Conservation (phyloP, 139 green algal species). For the Chlamydomonas sphaeroides region DNA sequence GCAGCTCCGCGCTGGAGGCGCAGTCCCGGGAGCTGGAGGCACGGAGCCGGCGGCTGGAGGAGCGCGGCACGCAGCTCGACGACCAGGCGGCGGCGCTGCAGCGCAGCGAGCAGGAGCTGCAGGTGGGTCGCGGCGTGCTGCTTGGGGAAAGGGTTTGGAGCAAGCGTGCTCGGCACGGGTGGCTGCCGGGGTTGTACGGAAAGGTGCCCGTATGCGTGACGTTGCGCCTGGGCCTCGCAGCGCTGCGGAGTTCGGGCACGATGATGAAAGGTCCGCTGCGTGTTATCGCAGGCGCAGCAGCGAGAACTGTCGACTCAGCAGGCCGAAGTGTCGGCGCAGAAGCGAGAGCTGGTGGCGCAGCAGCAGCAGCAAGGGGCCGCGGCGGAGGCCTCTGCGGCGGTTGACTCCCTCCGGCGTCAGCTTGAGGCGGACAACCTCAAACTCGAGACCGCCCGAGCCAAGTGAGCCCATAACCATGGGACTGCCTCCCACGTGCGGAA, state of each 20-base stretch:
- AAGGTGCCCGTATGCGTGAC: too few species aligned
- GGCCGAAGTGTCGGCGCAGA: not conserved
- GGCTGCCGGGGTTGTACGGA: too few species aligned
- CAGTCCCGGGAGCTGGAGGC: not conserved
- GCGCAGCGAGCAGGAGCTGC: not conserved
- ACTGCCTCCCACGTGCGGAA: too few species aligned
- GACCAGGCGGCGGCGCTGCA: not conserved
- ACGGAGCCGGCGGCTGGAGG: not conserved
- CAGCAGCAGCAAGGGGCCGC: not conserved
- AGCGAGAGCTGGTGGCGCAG: not conserved
- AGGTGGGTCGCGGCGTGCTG: conserved; percentile 9
- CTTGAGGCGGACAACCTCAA: conserved; percentile 9
- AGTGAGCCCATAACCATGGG: too few species aligned
- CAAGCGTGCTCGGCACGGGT: too few species aligned
- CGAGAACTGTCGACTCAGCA: not conserved
- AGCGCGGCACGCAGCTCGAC: not conserved
- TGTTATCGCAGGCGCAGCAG: not conserved
- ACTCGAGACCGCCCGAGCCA: too few species aligned
- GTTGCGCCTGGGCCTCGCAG: too few species aligned
- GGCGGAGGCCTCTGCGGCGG: not conserved
- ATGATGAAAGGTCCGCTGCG: too few species aligned
- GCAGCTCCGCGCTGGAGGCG: not conserved
- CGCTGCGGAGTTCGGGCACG: too few species aligned
- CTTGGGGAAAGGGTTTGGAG: too few species aligned
- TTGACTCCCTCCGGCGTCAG: not conserved